Conservation (phyloP, 2,329 filamentous ascomycete species). For the Paecilomyces fulvus region DNA sequence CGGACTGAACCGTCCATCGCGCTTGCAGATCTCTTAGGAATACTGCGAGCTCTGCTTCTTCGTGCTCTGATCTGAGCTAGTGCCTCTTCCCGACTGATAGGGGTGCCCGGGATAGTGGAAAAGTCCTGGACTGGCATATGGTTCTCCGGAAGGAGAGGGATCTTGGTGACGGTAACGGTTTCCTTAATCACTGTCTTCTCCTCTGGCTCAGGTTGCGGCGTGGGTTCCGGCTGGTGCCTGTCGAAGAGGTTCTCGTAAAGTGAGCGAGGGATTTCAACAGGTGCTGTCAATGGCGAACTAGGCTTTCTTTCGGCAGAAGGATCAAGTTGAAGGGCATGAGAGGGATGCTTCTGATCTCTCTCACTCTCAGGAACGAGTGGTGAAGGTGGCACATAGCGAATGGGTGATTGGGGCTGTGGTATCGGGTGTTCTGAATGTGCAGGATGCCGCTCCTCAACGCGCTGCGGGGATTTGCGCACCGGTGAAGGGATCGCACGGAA, state of each 20-base stretch:
- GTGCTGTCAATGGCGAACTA: not conserved
- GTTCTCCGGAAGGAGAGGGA: slow-evolving; percentile 24
- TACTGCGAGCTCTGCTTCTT: slow-evolving; percentile 36
- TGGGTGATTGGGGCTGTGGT: not conserved
- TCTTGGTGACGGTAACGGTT: slow-evolving; percentile 19
- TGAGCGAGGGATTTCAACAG: not conserved
- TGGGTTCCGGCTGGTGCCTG: not conserved
- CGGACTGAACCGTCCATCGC: slow-evolving; percentile 26
- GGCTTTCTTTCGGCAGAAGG: not conserved
- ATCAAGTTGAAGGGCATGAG: not conserved
- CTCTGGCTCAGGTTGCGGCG: not conserved
- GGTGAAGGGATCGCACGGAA: slow-evolving; percentile 34
- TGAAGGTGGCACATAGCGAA: not conserved
- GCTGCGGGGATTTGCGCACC: slow-evolving; percentile 18
- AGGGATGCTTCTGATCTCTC: not conserved
- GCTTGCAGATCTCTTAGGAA: slow-evolving; percentile 32
- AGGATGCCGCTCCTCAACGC: slow-evolving; percentile 12
- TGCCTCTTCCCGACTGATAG: slow-evolving; percentile 40
- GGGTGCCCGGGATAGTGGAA: slow-evolving; percentile 30
- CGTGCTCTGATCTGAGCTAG: slow-evolving; percentile 42
- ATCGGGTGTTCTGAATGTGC: not conserved
- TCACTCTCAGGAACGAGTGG: not conserved
- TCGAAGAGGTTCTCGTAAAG: not conserved
- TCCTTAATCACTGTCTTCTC: slow-evolving; percentile 8
- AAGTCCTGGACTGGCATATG: slow-evolving; percentile 12